These are phyloP conservation scores for Aspergillus ruber DNA, from an alignment of 2,329 filamentous ascomycete species.

Conservation along the genomic window DNA sequence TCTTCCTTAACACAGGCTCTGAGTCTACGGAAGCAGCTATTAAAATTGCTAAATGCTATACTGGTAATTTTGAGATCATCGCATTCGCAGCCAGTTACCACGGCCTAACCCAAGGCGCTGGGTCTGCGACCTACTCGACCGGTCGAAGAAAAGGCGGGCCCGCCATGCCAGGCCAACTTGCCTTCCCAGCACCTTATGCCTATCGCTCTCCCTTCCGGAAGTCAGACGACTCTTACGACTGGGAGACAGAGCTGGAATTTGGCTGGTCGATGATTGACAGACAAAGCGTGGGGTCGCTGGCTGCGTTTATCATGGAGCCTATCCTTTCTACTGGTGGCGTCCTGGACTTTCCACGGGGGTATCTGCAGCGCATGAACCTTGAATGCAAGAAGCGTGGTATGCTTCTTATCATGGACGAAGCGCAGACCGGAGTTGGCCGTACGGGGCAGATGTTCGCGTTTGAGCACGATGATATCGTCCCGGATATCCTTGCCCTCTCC, in stretches of 20 bases:
- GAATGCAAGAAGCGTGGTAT: conserved; percentile 52
- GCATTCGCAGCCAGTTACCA: conserved; percentile 56
- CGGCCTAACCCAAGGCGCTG: conserved; percentile 52
- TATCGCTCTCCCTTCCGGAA: conserved; percentile 58
- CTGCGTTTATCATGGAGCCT: conserved; percentile 57
- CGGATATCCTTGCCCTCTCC: conserved; percentile 55
- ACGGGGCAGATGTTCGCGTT: conserved; percentile 56
- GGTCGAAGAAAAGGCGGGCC: conserved; percentile 17
- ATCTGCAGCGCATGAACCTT: conserved; percentile 49
- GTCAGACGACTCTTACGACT: conserved; percentile 57
- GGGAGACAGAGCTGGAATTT: conserved; percentile 58
- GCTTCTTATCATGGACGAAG: conserved; percentile 55
- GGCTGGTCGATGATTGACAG: conserved; percentile 57
- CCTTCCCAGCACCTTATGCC: conserved; percentile 54
- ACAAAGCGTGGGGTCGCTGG: conserved; percentile 55
- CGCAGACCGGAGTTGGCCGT: conserved; percentile 54
- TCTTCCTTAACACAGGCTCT: conserved; percentile 54
- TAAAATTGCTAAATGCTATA: conserved; percentile 58
- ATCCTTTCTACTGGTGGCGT: conserved; percentile 57
- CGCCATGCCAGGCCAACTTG: conserved; percentile 50
- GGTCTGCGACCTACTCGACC: conserved; percentile 39
- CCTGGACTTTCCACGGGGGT: conserved; percentile 53
- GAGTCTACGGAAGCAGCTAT: conserved; percentile 59
- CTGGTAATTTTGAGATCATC: conserved; percentile 60
- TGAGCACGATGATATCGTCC: conserved; percentile 45